phyloP scores from a whole-genome alignment of 495 filamentous ascomycete species.

The Penicillium argentinense region DNA sequence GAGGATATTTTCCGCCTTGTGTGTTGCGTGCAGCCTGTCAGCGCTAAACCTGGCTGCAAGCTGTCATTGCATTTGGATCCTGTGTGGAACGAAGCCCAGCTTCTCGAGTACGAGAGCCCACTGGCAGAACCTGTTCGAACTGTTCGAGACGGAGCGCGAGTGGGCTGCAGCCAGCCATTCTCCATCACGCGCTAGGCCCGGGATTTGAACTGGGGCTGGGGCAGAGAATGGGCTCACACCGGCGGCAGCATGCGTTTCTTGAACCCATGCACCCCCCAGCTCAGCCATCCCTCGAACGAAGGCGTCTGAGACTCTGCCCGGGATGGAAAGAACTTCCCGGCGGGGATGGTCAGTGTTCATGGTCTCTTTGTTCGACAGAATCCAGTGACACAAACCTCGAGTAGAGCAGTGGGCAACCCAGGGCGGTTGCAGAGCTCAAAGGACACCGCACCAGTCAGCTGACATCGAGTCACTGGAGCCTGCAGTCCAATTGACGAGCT shows the following conservation, averaged over 20 bases:
- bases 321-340: background rate
- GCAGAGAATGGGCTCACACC: constrained; percentile 15
- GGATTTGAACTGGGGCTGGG: constrained; percentile 21
- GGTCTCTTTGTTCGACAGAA: background rate
- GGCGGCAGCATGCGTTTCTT: constrained; percentile 8
- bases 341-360: background rate
- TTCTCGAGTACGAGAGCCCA: background rate
- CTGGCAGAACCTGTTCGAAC: constrained; percentile 10
- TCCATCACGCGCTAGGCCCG: constrained; percentile 26
- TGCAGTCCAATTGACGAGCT: constrained; percentile 25
- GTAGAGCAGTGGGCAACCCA: background rate
- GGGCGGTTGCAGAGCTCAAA: background rate
- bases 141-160: constrained; percentile 10
- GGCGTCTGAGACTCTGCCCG: constrained; percentile 14
- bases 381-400: constrained; percentile 10
- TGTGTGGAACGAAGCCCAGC: too few relatives aligned
- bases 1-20: constrained; percentile 3
- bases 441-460: constrained; percentile 19
- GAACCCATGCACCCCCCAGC: constrained; percentile 6
- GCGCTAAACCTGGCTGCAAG: constrained; percentile 12
- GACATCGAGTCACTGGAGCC: constrained; percentile 12
- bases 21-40: constrained; percentile 9
- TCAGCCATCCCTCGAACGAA: constrained; percentile 1
- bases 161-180: constrained; percentile 23
- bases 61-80: background rate